A percentile compares a stretch with the other conserved stretches of the same genome.
These are phyloP conservation scores for Neurospora hispaniola DNA, from an alignment of 495 filamentous ascomycete species.

Conservation along the genomic window DNA sequence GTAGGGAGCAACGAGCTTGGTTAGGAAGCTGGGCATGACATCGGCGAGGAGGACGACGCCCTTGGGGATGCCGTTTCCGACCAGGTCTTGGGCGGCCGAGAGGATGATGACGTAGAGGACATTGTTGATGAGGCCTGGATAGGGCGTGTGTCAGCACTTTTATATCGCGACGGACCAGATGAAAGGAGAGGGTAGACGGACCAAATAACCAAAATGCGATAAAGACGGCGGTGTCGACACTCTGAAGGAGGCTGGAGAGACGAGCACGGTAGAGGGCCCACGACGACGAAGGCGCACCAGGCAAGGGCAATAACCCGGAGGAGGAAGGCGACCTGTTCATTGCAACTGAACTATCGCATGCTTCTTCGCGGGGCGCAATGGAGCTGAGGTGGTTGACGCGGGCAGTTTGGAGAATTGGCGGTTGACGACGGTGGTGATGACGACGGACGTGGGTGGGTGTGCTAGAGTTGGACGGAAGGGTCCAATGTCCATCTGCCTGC, in stretches of 20 bases:
- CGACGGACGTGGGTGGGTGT: neutral
- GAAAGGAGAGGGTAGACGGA: conserved; percentile 27
- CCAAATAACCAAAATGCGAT: conserved; percentile 89
- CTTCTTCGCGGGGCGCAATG: neutral
- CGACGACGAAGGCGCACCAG: conserved; percentile 62
- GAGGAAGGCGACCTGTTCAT: conserved; percentile 30
- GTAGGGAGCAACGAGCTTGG: conserved; percentile 83
- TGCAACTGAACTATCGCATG: neutral
- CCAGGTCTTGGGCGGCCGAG: conserved; percentile 90
- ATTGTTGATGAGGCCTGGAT: conserved; percentile 85
- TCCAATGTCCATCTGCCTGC: neutral
- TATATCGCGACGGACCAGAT: neutral
- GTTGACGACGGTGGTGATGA: neutral
- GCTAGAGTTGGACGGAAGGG: neutral
- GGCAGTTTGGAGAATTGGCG: too few relatives aligned
- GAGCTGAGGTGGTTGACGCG: neutral
- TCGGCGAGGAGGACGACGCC: conserved; percentile 87
- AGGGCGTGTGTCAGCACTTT: neutral
- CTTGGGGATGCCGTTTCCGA: conserved; percentile 74
- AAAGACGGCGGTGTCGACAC: conserved; percentile 62
- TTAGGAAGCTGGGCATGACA: conserved; percentile 77
- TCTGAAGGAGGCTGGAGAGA: conserved; percentile 50
- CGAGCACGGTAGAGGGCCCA: conserved; percentile 60
- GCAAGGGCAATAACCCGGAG: conserved; percentile 53
- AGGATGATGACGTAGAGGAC: conserved; percentile 96